Percentiles rank a stretch among this genome's conserved stretches.
phyloP scores from a whole-genome alignment of 2,329 filamentous ascomycete genomes.

The Sporothrix pallida region DNA sequence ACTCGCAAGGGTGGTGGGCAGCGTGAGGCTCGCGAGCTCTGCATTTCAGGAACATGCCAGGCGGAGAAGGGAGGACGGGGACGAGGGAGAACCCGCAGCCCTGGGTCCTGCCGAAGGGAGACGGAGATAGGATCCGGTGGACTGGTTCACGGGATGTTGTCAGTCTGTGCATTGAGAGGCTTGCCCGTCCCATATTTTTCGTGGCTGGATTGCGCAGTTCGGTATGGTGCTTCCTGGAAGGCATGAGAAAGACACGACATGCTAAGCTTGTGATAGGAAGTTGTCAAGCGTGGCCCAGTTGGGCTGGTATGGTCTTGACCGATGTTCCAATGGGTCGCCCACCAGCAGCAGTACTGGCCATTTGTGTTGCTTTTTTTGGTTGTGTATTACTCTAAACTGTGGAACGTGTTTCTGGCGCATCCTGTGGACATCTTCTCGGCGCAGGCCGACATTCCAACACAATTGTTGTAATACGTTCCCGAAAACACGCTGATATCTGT shows the following conservation, averaged over 20 bases:
- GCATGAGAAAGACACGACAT: neutral
- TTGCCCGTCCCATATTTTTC: slow-evolving; percentile 4
- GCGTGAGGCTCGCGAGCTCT: neutral
- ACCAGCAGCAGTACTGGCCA: no score
- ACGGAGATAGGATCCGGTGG: slow-evolving; percentile 22
- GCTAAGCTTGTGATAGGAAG: no score
- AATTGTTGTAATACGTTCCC: no score
- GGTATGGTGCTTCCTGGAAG: neutral
- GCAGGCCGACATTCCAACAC: no score
- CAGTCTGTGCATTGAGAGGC: slow-evolving; percentile 12
- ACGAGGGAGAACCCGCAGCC: neutral
- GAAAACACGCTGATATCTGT: no score
- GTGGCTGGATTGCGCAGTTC: neutral
- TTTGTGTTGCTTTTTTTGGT: neutral
- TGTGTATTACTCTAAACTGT: neutral
- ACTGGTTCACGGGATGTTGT: slow-evolving; percentile 15
- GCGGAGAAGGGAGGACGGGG: neutral
- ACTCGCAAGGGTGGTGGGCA: neutral
- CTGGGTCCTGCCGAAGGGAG: slow-evolving; percentile 14
- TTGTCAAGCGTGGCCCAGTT: neutral
- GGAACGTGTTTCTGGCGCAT: no score
- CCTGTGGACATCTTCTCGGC: no score
- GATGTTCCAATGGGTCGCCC: no score
- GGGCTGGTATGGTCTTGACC: neutral
- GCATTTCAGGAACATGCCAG: neutral